Evolutionary conservation across 768 basidiomycete genomes (phyloP).

Genomic region (Suillus ampliporus): DNA sequence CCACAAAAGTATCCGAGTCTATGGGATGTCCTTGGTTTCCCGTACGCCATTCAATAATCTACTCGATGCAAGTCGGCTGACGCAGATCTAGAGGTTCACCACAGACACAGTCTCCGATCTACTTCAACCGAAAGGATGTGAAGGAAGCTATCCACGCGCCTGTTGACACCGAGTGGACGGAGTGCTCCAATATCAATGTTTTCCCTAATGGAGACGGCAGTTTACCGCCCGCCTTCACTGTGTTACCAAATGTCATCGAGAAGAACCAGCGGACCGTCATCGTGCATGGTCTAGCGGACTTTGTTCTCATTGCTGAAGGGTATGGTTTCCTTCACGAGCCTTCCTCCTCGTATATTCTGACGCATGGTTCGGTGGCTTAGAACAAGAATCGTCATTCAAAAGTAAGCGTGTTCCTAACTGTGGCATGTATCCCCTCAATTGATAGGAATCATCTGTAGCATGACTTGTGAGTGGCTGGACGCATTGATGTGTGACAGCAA

Average conservation of each 20-base stretch:
- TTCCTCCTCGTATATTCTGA: slow-evolving; percentile 9
- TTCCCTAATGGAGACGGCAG: slow-evolving; percentile 68
- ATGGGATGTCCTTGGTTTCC: slow-evolving; percentile 84
- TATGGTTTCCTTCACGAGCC: slow-evolving; percentile 23
- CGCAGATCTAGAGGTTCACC: slow-evolving; percentile 50
- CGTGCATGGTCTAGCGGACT: slow-evolving; percentile 75
- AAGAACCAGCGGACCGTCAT: slow-evolving; percentile 73
- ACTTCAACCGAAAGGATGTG: slow-evolving; percentile 73
- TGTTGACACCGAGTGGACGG: slow-evolving; percentile 58
- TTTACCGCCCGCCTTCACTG: slow-evolving; percentile 63
- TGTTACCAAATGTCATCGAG: slow-evolving; percentile 77
- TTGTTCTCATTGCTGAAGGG: slow-evolving; percentile 76
- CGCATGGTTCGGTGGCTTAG: slow-evolving; percentile 29
- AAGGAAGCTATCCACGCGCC: slow-evolving; percentile 73
- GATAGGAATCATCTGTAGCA: slow-evolving; percentile 26
- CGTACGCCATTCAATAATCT: slow-evolving; percentile 45
- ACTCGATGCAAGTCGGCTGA: background rate
- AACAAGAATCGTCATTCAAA: slow-evolving; percentile 67
- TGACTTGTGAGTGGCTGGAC: slow-evolving; percentile 43
- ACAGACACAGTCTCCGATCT: slow-evolving; percentile 64
- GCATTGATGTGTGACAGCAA: too few relatives aligned
- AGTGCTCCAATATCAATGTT: slow-evolving; percentile 64
- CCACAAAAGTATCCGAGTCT: slow-evolving; percentile 57
- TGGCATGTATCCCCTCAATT: too few relatives aligned
- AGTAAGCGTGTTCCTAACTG: slow-evolving; percentile 44